phyloP scores from a whole-genome alignment of 1,139 yeast species.

The Schwanniomyces etchellsii region DNA sequence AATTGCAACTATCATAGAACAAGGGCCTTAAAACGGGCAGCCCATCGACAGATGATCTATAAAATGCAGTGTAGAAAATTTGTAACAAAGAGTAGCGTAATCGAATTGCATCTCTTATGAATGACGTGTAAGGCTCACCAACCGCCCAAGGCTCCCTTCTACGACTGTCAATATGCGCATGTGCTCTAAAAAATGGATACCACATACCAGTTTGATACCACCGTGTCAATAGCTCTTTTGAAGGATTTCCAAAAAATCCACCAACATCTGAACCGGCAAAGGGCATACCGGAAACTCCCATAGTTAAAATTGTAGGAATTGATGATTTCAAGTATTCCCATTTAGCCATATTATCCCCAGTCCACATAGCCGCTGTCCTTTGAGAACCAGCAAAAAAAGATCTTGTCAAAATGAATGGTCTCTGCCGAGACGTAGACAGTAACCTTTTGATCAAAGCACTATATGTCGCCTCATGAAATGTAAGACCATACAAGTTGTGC shows the following conservation, averaged over 20 bases:
- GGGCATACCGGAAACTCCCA: conserved; percentile 83
- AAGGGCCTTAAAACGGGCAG: conserved; percentile 73
- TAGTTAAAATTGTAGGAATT: conserved; percentile 81
- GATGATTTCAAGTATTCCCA: conserved; percentile 85
- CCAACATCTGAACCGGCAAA: conserved; percentile 97
- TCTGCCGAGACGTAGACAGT: conserved; percentile 33
- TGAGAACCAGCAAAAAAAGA: conserved; percentile 90
- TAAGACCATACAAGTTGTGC: conserved; percentile 78
- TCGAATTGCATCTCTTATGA: conserved; percentile 64
- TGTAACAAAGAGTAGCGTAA: conserved; percentile 77
- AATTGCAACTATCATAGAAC: conserved; percentile 58
- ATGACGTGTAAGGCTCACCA: conserved; percentile 66
- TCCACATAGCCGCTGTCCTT: conserved; percentile 91
- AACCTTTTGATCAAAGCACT: conserved; percentile 55
- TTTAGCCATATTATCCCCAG: conserved; percentile 91
- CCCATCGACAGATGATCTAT: conserved; percentile 55
- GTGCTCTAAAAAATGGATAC: conserved; percentile 95
- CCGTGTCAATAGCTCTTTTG: conserved; percentile 70
- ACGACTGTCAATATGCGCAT: conserved; percentile 89
- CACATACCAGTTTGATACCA: conserved; percentile 97
- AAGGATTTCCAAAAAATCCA: conserved; percentile 91
- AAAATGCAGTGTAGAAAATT: conserved; percentile 74
- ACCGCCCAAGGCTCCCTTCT: conserved; percentile 91
- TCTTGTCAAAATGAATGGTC: conserved; percentile 90
- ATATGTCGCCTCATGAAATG: conserved; percentile 76